Base-by-base conservation (phyloP, 495 filamentous ascomycete species). In the Aspergillus panamensis region DNA sequence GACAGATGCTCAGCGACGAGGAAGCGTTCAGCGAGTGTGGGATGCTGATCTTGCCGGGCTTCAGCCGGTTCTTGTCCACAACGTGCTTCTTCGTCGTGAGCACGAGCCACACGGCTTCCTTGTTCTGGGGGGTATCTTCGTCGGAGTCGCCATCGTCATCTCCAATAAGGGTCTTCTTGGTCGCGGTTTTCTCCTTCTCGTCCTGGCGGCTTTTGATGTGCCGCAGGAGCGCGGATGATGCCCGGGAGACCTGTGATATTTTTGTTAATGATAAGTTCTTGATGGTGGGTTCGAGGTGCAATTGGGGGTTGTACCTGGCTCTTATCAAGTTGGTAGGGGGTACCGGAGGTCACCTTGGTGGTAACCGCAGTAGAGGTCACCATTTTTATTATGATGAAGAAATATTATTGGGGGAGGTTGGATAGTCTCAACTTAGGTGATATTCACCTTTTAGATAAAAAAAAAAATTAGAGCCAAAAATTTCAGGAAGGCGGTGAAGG, bases 71-170 rank as follows among this genome's bases (percentile, higher is more conserved):
- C 64, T 82, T 82, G 66, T 91, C 86, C 53, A 83, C 77, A 55
- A 93, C 85, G 68, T 94, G 89, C 72, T 89, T 90, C 75, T 97
- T 97, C 45, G 92, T 96, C 47, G 90, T 89, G 50, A 98, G 74
- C 10, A 86, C 84, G 32, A 98, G 82, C 87, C 89, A 96, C 53
- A 97, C 77, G 3, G 89, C 82, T 58, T 85, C 82, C 53, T 84
- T 83, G 54, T 86, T 80, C 43, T 67, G 25, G 1, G 72, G 58
- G 25, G 57, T 60, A n/a, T 68, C 64, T 58, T 76, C 71, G 52
- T 80, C 75, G 42, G 75, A 76, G 14, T 82, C 77, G 32, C 74
- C 76, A 48, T 80, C 79, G 40, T 81, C 80, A 59, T 82, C 80
- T 16, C 78, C 81, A 64, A 94, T 86, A 32, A 96, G 81, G 51